phyloP scores from a whole-genome alignment of 169 alveolate species.

The Plasmodium chabaudi region DNA sequence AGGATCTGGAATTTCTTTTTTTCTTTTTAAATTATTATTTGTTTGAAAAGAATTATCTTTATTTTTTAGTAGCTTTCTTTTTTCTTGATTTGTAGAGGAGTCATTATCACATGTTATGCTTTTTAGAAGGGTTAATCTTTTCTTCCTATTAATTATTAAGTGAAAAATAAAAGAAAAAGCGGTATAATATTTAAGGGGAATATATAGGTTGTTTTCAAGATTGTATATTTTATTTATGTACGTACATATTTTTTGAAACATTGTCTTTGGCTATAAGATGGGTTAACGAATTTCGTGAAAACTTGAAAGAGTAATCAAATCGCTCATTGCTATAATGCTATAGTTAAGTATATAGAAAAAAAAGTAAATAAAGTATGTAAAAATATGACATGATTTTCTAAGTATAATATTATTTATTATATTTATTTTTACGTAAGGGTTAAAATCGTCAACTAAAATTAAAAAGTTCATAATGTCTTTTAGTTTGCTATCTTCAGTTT shows the following conservation, averaged over 20 bases:
- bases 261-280: background rate
- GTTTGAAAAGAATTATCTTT: conserved; percentile 2
- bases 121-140: background rate
- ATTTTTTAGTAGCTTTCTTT: background rate
- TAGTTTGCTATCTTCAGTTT: conserved; percentile 15
- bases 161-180: background rate
- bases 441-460: conserved; percentile 60
- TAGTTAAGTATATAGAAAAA: background rate
- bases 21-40: conserved; percentile 3
- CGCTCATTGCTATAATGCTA: conserved; percentile 70
- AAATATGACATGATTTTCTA: background rate
- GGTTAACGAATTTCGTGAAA: conserved; percentile 25
- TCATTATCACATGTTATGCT: conserved; percentile 7
- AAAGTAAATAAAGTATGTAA: background rate
- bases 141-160: background rate
- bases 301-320: conserved; percentile 47
- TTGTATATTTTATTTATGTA: no score
- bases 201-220: no score
- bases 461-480: conserved; percentile 48
- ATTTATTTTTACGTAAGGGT: conserved; percentile 56
- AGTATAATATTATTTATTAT: no score
- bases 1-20: conserved; percentile 44
- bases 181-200: background rate
- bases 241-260: conserved; percentile 16
- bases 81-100: background rate